Percentiles rank a stretch among this genome's conserved stretches.
Evolutionary conservation across 2,329 filamentous ascomycete genomes (phyloP).

Genomic region (Metarhizium sp.): DNA sequence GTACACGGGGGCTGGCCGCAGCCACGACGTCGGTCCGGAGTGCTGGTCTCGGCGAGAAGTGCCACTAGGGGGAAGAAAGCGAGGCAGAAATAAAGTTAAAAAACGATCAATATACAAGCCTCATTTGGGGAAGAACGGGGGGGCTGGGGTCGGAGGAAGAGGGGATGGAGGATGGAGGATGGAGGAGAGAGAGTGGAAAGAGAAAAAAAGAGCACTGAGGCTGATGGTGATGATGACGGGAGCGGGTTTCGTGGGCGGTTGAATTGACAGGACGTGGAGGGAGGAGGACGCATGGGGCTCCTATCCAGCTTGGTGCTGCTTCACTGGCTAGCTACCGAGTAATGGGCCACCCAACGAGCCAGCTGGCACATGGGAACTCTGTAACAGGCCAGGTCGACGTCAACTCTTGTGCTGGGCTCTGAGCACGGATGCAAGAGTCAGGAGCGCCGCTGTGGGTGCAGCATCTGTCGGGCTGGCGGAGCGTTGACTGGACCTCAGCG

Average conservation of each 20-base stretch:
- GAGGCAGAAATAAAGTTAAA: slow-evolving; percentile 21
- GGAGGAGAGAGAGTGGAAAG: slow-evolving; percentile 10
- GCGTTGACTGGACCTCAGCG: no score
- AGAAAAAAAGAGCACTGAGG: slow-evolving; percentile 8
- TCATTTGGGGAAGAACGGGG: slow-evolving; percentile 14
- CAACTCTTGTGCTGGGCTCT: no score
- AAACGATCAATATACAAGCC: slow-evolving; percentile 27
- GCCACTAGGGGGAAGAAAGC: slow-evolving; percentile 5
- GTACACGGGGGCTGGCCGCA: not conserved
- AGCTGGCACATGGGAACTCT: no score
- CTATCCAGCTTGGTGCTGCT: no score
- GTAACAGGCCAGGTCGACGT: no score
- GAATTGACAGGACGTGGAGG: not conserved
- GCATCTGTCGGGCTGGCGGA: no score
- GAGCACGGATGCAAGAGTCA: no score
- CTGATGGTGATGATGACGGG: slow-evolving; percentile 12
- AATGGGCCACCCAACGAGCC: no score
- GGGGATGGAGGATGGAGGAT: slow-evolving; percentile 13
- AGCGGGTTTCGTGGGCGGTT: slow-evolving; percentile 2
- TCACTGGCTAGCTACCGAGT: no score
- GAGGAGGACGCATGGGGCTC: no score
- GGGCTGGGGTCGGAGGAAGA: slow-evolving; percentile 10
- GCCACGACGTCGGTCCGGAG: slow-evolving; percentile 2
- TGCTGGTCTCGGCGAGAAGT: slow-evolving; percentile 1
- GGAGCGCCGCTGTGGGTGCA: no score